phyloP scores from a whole-genome alignment of 225 moss, liverwort and hornwort genomes.

The Polytrichum commune region DNA sequence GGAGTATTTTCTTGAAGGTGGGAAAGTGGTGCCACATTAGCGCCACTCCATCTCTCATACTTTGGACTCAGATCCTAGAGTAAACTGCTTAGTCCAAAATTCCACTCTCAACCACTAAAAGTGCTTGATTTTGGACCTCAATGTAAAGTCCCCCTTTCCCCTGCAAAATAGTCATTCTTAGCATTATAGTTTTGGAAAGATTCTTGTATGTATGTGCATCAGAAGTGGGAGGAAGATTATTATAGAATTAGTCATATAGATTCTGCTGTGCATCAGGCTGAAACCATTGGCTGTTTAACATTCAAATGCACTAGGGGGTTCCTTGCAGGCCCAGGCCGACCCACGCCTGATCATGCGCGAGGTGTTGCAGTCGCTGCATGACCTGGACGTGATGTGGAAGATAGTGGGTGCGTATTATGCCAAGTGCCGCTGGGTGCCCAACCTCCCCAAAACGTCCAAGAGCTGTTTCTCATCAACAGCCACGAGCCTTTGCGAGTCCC shows the following conservation, averaged over 20 bases:
- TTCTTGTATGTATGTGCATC: no score
- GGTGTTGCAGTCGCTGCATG: conserved; percentile 43
- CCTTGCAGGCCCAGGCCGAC: conserved; percentile 36
- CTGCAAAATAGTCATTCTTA: no score
- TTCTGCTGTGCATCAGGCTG: neutral
- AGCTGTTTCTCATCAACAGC: conserved; percentile 11
- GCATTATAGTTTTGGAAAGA: no score
- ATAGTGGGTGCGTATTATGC: conserved; percentile 49
- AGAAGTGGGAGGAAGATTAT: neutral
- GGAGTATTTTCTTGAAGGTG: no score
- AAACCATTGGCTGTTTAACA: neutral
- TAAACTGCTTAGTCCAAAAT: no score
- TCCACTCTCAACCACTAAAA: no score
- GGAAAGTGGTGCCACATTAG: no score
- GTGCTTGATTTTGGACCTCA: no score
- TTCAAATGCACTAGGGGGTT: neutral
- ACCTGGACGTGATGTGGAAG: conserved; percentile 55
- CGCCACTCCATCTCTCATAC: no score
- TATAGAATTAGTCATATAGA: neutral
- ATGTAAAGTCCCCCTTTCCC: no score
- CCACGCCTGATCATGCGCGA: conserved; percentile 48
- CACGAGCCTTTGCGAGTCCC: conserved; percentile 17
- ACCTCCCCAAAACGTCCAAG: conserved; percentile 16
- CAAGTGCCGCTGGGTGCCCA: conserved; percentile 53
- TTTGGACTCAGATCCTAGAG: no score